Conservation (phyloP, 805 yeast species). For the Sugiyamaella marilandica region DNA sequence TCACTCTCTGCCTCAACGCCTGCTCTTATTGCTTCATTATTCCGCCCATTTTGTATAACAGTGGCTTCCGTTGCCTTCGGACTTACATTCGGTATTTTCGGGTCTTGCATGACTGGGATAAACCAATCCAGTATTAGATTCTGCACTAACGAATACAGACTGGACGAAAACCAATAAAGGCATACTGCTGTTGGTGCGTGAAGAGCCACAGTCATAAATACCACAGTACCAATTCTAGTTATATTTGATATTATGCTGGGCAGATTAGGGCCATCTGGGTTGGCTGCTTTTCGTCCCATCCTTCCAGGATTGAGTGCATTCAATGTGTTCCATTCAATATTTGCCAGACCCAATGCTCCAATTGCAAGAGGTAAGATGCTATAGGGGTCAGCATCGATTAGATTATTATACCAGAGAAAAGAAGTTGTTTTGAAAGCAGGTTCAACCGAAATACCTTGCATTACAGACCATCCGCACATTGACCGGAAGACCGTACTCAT, state of each 20-base stretch:
- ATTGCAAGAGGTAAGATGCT: slow-evolving; percentile 63
- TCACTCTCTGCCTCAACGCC: no score
- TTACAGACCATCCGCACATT: slow-evolving; percentile 52
- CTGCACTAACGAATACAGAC: slow-evolving; percentile 68
- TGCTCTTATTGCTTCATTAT: no score
- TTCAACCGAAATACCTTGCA: slow-evolving; percentile 31
- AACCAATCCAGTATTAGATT: slow-evolving; percentile 63
- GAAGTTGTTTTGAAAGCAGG: slow-evolving; percentile 43
- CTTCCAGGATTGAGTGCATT: slow-evolving; percentile 33
- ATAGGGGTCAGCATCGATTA: slow-evolving; percentile 57
- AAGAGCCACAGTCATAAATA: slow-evolving; percentile 76
- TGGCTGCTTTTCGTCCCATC: slow-evolving; percentile 20
- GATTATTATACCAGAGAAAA: slow-evolving; percentile 55
- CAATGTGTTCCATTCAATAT: slow-evolving; percentile 81
- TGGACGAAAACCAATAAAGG: slow-evolving; percentile 89
- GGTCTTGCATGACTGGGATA: slow-evolving; percentile 48
- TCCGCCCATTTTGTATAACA: neutral
- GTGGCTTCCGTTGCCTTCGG: neutral
- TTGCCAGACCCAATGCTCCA: slow-evolving; percentile 67
- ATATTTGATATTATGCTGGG: slow-evolving; percentile 49
- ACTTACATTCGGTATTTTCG: neutral
- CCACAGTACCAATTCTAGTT: slow-evolving; percentile 69
- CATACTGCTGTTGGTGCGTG: slow-evolving; percentile 82
- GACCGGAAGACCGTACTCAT: slow-evolving; percentile 72
- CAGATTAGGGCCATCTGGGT: slow-evolving; percentile 26